phyloP scores from a whole-genome alignment of 2,329 filamentous ascomycete genomes.

The Colletotrichum sojae region DNA sequence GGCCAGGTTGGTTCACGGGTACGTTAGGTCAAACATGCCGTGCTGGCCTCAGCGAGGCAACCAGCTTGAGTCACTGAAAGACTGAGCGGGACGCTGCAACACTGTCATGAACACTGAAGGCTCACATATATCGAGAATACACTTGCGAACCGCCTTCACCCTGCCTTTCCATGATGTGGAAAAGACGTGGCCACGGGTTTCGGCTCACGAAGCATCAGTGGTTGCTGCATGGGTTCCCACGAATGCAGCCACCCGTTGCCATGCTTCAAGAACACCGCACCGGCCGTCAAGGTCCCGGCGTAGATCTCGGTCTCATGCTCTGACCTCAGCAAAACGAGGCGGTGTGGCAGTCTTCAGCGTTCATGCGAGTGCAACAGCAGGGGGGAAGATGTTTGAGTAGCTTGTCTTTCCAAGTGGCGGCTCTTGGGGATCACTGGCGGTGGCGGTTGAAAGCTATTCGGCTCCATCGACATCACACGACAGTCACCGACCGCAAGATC shows the following conservation, averaged over 20 bases:
- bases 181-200: not conserved
- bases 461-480: slow-evolving; percentile 28
- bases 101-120: not conserved
- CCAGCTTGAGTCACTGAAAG: too few relatives aligned
- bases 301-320: slow-evolving; percentile 1
- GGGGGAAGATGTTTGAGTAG: not conserved
- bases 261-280: slow-evolving; percentile 5
- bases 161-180: not conserved
- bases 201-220: slow-evolving; percentile 3
- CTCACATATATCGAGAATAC: not conserved
- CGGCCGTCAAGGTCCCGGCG: not conserved
- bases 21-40: too few relatives aligned
- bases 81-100: too few relatives aligned
- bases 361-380: slow-evolving; percentile 26
- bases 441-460: not conserved
- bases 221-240: not conserved
- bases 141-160: not conserved
- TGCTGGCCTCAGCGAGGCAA: too few relatives aligned
- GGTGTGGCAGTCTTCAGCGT: slow-evolving; percentile 30
- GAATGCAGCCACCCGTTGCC: slow-evolving; percentile 26
- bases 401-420: not conserved
- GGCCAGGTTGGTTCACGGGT: too few relatives aligned
- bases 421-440: not conserved
- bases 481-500: slow-evolving; percentile 28
- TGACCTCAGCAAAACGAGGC: slow-evolving; percentile 12